A percentile compares a stretch with the other conserved stretches of the same genome.
phyloP scores from a whole-genome alignment of 768 basidiomycete genomes.

The Mycena vulgaris region DNA sequence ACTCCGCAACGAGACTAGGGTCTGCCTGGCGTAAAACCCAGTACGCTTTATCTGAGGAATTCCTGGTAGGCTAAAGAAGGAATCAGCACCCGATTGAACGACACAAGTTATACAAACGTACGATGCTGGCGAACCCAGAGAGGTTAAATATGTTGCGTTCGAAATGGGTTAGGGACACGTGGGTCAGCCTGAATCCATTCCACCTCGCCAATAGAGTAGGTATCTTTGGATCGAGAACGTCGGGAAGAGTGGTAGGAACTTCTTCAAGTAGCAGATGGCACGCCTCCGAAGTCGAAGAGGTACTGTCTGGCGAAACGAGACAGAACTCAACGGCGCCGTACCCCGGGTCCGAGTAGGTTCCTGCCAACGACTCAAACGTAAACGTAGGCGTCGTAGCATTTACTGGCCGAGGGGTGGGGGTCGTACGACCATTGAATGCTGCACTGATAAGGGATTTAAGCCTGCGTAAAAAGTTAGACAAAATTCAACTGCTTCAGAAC shows the following conservation, averaged over 20 bases:
- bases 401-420: conserved; percentile 7
- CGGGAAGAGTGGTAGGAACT: conserved; percentile 41
- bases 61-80: conserved; percentile 36
- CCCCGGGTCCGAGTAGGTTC: not conserved
- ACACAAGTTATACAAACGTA: conserved; percentile 17
- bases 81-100: not conserved
- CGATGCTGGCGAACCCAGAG: conserved; percentile 34
- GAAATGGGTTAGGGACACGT: conserved; percentile 45
- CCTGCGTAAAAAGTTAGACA: not conserved
- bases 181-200: conserved; percentile 36
- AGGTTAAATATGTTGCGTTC: conserved; percentile 44
- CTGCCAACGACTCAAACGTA: not conserved
- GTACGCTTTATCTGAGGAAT: conserved; percentile 38
- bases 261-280: conserved; percentile 39
- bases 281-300: conserved; percentile 14
- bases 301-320: not conserved
- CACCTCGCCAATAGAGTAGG: conserved; percentile 45
- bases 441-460: conserved; percentile 1
- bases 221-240: conserved; percentile 35
- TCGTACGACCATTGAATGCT: conserved; percentile 1
- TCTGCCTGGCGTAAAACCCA: conserved; percentile 31
- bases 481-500: not conserved
- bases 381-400: not conserved
- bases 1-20: conserved; percentile 37
- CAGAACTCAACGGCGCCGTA: not conserved